Percentiles rank a stretch among this genome's conserved stretches.
Conservation (phyloP, 2,329 filamentous ascomycete species). For the Stylonectria norvegica region DNA sequence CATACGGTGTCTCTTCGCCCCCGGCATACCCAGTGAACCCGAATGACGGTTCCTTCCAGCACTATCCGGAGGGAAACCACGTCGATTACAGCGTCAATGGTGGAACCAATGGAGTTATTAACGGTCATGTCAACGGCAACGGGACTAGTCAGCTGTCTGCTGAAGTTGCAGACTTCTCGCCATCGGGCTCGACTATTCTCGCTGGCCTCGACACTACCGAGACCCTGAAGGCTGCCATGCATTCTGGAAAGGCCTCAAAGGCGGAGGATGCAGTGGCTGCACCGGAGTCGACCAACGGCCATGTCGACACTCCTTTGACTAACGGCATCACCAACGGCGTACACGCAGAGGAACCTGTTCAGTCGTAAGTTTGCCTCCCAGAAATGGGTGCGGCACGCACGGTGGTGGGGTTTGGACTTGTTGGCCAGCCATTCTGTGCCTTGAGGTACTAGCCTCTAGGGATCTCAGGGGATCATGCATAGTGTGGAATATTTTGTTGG, state of each 20-base stretch:
- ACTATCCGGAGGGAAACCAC: slow-evolving; percentile 31
- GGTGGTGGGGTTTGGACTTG: slow-evolving; percentile 7
- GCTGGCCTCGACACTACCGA: slow-evolving; percentile 13
- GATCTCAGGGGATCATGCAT: slow-evolving; percentile 1
- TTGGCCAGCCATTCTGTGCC: slow-evolving; percentile 6
- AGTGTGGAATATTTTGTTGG: slow-evolving; percentile 8
- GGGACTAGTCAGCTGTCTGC: slow-evolving; percentile 36
- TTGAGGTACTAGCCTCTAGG: slow-evolving; percentile 1
- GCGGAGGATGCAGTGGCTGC: slow-evolving; percentile 6
- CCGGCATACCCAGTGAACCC: slow-evolving; percentile 28
- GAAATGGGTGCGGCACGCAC: slow-evolving; percentile 6
- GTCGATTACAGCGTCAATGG: slow-evolving; percentile 38
- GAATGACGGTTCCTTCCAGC: slow-evolving; percentile 28
- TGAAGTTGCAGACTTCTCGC: slow-evolving; percentile 40
- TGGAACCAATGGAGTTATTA: too few species aligned
- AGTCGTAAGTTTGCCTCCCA: slow-evolving; percentile 14
- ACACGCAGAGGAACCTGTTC: slow-evolving; percentile 19
- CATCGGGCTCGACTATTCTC: slow-evolving; percentile 26
- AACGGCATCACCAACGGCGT: slow-evolving; percentile 32
- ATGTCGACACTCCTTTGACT: slow-evolving; percentile 17
- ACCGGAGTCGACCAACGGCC: slow-evolving; percentile 19
- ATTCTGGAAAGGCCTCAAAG: neutral
- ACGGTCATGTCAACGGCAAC: slow-evolving; percentile 28
- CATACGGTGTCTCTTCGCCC: slow-evolving; percentile 31
- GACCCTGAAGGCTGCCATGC: slow-evolving; percentile 7